Evolutionary conservation across 2,329 filamentous ascomycete species (phyloP).

Genomic region (Epicoccum nigrum): DNA sequence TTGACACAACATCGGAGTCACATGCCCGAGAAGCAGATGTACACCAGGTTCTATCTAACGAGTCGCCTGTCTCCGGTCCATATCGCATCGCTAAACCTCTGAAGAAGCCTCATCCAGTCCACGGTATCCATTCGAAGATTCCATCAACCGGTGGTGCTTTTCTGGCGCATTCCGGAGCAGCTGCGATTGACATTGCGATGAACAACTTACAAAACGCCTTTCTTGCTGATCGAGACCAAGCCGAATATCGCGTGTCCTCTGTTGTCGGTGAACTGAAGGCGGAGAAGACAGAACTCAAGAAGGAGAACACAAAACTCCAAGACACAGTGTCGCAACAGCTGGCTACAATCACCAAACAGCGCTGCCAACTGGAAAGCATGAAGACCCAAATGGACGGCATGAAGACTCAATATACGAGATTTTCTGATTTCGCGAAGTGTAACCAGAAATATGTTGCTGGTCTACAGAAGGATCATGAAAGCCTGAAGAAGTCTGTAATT

Average conservation of each 20-base stretch:
- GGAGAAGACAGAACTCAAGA: constrained; percentile 14
- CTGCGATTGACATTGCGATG: neutral
- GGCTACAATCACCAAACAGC: constrained; percentile 16
- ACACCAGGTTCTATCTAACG: too few species aligned
- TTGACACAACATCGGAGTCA: too few species aligned
- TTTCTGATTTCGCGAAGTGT: constrained; percentile 24
- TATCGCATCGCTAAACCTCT: too few species aligned
- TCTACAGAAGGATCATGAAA: constrained; percentile 37
- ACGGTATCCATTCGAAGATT: too few species aligned
- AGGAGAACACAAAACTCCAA: constrained; percentile 15
- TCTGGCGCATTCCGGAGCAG: neutral
- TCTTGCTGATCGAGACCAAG: neutral
- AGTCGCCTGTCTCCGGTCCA: too few species aligned
- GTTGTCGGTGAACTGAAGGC: constrained; percentile 15
- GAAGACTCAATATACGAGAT: neutral
- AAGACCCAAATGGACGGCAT: constrained; percentile 7
- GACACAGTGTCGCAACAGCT: constrained; percentile 13
- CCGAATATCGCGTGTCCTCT: neutral
- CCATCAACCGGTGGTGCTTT: too few species aligned
- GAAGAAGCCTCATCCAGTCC: too few species aligned
- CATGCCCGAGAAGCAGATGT: too few species aligned
- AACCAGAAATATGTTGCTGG: constrained; percentile 36
- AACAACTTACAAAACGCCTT: neutral
- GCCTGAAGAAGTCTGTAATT: constrained; percentile 20
- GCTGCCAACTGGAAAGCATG: constrained; percentile 10